Base-by-base conservation (phyloP, 2,329 filamentous ascomycete species). In the Fusarium zealandicum region DNA sequence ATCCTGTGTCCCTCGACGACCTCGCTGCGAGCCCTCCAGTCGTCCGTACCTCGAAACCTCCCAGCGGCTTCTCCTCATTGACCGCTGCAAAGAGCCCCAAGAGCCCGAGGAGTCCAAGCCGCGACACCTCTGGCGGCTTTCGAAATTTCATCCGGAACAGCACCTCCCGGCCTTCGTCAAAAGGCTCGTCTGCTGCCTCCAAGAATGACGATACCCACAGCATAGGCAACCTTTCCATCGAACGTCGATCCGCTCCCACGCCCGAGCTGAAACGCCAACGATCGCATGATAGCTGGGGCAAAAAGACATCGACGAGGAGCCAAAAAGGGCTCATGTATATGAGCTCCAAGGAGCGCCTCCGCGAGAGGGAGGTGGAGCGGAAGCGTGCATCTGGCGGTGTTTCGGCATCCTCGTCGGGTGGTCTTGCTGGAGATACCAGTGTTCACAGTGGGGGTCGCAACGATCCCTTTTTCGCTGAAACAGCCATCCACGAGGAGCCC, bases 1-100 rank as follows among this genome's bases (percentile, higher is more conserved):
- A 80, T 30, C 66, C 66, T 36, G 65, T 77, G 6, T 77, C 81
- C 10, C 73, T 87, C 60, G 81, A 87, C 73, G 82, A 88, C 48
- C 75, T 87, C 37, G 81, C 85, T 25, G 85, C 85, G 17, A 77
- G 78, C 40, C 77, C 91, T 11, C 92, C 92, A 14, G 83, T 93
- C 48, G 83, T 96, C 65, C 87, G 89, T 60, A 96, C 93, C 27
- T 85, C 91, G 27, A 93, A 93, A 72, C 89, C 88, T 7, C 90
- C 90, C 1, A 91, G 89, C 43, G 90, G 90, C 47, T 85, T 87
- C 66, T 92, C 90, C 9, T 76, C 86, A 14, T 75, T 90, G 44
- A 92, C 88, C n/a, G 83, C 87, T 1, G 81, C 81, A 53, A 86
- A 81, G 64, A 83, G 75, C 13, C 78, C 79, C 16, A 60, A 57